Base-by-base conservation (phyloP, 345 rosid species). In the Triadica sebifera region DNA sequence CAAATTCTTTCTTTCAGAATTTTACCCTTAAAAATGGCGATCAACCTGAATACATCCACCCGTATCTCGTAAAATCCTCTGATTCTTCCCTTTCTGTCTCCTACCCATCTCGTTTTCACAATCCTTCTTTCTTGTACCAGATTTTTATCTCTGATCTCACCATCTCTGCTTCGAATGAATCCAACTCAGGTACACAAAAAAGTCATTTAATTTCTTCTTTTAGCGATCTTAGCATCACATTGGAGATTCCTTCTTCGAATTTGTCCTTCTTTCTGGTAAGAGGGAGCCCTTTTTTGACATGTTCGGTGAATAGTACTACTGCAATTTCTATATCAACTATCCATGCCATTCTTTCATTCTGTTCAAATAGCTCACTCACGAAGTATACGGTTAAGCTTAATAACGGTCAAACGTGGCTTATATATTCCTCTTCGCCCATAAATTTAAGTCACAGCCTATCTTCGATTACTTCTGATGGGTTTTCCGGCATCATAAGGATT, bases 1-100 rank as follows among this genome's bases (percentile, higher is more conserved):
- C 98, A 13, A 91, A 89, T 71, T 91, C 93, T 61, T 93, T 91
- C 87, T 95, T 95, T 87, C 98, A 95, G 60, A 95, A 95, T 81
- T 91, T 91, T 73, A 82, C 96, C 68, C 93, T 95, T 50, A 91
- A 91, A 50, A 86, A 83, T 43, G 99, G 98, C 52, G 91, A 90
- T 60, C 92, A 91, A 57, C 87, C 89, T 0, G 99, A 95, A 69
- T 95, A 95, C 80, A 87, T 95, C 76, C 98, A 95, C 38, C 99
- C 99, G 1, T 95, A 95, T 81, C 89, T 93, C 71, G 52, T 95
- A 75, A 91, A 95, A 82, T 86, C 93, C 1, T 85, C 90, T 0
- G 47, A 11, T 10, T 85, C 89, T 12, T 89, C 97, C 47, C 77
- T 95, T 80, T 87, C 97, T 1, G 62, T 95, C 80, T 90, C 85